phyloP scores from a whole-genome alignment of 352 stramenopile species.

The Phytophthora pisi region DNA sequence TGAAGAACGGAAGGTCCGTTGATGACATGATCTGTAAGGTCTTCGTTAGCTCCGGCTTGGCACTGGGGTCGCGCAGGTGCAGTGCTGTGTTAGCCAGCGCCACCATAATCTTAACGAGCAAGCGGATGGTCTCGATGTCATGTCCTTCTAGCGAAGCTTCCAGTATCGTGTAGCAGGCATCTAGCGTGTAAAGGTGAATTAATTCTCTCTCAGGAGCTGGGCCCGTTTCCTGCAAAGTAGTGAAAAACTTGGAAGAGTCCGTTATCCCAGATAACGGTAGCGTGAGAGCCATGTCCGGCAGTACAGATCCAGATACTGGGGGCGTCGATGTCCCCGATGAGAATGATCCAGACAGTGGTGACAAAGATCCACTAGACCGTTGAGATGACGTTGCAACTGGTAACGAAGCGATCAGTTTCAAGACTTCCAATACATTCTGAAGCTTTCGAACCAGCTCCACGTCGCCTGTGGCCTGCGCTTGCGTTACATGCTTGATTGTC shows the following conservation, averaged over 20 bases:
- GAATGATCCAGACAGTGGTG: slow-evolving; percentile 22
- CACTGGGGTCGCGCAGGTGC: slow-evolving; percentile 34
- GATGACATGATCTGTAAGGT: slow-evolving; percentile 81
- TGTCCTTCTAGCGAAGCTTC: slow-evolving; percentile 28
- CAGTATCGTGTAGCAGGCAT: slow-evolving; percentile 57
- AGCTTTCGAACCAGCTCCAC: slow-evolving; percentile 32
- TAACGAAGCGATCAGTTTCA: slow-evolving; percentile 38
- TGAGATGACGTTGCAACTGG: slow-evolving; percentile 18
- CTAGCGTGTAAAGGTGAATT: slow-evolving; percentile 55
- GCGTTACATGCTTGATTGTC: slow-evolving; percentile 34
- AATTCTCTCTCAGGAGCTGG: slow-evolving; percentile 36
- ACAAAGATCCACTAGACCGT: slow-evolving; percentile 14
- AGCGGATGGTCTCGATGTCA: slow-evolving; percentile 33
- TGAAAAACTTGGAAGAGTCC: slow-evolving; percentile 42
- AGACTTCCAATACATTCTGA: slow-evolving; percentile 30
- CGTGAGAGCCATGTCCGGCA: slow-evolving; percentile 26
- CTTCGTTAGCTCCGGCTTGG: slow-evolving; percentile 53
- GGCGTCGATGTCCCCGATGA: slow-evolving; percentile 23
- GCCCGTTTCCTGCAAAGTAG: slow-evolving; percentile 6
- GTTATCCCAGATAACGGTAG: slow-evolving; percentile 25
- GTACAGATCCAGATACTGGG: slow-evolving; percentile 17
- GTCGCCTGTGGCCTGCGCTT: slow-evolving; percentile 35
- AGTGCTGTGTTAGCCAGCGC: slow-evolving; percentile 50
- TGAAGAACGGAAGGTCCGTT: slow-evolving; percentile 73
- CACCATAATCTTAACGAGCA: slow-evolving; percentile 63